Base-by-base conservation (phyloP, 306 rosid genomes). In the Abrus pulchellus region DNA sequence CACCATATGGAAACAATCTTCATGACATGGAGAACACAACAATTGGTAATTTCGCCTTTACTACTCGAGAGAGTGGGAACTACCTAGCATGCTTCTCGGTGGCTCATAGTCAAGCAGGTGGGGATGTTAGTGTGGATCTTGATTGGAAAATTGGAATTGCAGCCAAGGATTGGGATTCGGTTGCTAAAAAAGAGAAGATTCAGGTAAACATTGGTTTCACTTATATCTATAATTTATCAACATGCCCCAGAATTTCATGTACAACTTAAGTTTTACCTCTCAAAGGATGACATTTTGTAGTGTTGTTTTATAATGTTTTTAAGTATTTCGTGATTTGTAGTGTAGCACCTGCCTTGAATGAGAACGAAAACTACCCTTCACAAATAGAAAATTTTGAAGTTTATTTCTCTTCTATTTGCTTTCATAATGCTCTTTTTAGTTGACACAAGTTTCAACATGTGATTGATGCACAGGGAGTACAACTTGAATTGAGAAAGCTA, bases 101-200 rank as follows among this genome's bases (percentile, higher is more conserved):
- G 47, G 83, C 57, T 41, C 74, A 57, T 9, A 80, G 83, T 36
- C 75, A 55, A 6, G 87, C 33, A 64, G 81, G 69, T 13, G 83
- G 63, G 82, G 83, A 83, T 0, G 82, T 89, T 49, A 86, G 73
- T 75, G 74, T 95, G 30, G 83, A 90, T 80, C 86, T 95, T 83
- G 99, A 95, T 67, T 93, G 99, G 99, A 95, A 83, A 91, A 89
- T 83, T 43, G 99, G 99, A 67, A 83, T 93, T 83, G 97, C 93
- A 7, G 96, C 99, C 6, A 93, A 85, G 79, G 99, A 95, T 86
- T 95, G 99, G 99, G 96, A 95, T 65, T 84, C 97, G 3, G 94
- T 95, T 66, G 98, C 98, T 41, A 95, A 68, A 79, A 93, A 91
- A 80, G 99, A 95, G 82, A 93, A 93, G 92, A 88, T 95, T 82